phyloP scores from a whole-genome alignment of 2,329 filamentous ascomycete species.

The Fusarium haematococcum region DNA sequence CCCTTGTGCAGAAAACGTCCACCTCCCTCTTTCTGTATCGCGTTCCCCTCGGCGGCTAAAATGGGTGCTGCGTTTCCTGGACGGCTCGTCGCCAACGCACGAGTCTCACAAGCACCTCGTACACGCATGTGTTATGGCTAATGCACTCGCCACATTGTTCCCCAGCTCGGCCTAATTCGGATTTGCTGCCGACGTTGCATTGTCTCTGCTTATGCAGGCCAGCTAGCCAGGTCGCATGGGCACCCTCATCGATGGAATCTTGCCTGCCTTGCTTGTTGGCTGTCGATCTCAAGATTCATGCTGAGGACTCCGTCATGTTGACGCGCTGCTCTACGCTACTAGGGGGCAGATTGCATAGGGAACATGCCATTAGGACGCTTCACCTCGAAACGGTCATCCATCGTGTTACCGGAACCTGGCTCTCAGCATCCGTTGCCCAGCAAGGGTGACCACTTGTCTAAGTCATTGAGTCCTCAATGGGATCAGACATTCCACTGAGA shows the following conservation, averaged over 20 bases:
- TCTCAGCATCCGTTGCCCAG: constrained; percentile 19
- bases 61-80: constrained; percentile 10
- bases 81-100: constrained; percentile 18
- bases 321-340: neutral
- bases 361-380: neutral
- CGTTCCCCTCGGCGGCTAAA: constrained; percentile 15
- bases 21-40: constrained; percentile 39
- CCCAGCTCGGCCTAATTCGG: constrained; percentile 10
- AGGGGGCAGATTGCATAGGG: neutral
- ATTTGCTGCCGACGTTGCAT: neutral
- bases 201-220: neutral
- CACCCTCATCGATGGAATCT: neutral
- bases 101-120: constrained; percentile 13
- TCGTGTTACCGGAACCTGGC: neutral
- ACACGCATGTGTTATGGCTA: neutral
- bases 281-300: neutral
- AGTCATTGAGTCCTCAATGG: constrained; percentile 4
- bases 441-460: constrained; percentile 10
- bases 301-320: neutral
- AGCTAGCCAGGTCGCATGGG: neutral
- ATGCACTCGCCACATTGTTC: constrained; percentile 24
- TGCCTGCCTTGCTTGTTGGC: neutral
- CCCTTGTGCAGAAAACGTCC: constrained; percentile 27
- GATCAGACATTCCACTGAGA: constrained; percentile 18
- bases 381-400: neutral